Base-by-base conservation (phyloP, 2,329 filamentous ascomycete species). In the Colletotrichum sp. region DNA sequence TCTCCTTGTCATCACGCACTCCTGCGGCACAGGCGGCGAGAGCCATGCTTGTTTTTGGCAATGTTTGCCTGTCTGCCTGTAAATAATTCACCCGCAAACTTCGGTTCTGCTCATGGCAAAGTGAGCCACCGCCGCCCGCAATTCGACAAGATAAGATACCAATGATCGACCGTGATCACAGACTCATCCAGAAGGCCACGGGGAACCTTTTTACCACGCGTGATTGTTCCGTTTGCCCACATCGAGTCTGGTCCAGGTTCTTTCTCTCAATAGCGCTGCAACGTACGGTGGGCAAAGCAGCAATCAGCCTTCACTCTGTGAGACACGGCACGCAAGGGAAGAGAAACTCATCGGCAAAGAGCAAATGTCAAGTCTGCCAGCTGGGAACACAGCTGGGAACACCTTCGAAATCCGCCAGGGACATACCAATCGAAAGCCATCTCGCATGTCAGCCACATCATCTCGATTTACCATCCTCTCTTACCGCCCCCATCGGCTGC, bases 251-350 rank as follows among this genome's bases (percentile, higher is more conserved):
- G 34, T 16, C 24, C 15, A 28, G 52, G 8, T 39, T 71, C 5
- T 21, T 12, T 49, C 26, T 32, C 13, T 34, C n/a, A 32, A 49
- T 36, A 49, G 52, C 24, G 32, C 9, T 73, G 73, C 39, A 76
- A 73, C 69, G 63, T 64, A 44, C 63, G 26, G 63, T 64, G 39
- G 49, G 30, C 18, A 34, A 71, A 49, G 60, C 60, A 49, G 72
- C 21, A 71, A 36, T 26, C 49, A 24, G 34, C 70, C 32, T 21
- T 32, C 32, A 24, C 60, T 32, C 49, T 34, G 55, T 24, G 16
- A 62, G 12, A 68, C 63, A 75, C 69, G 44, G 44, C 72, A 65
- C 72, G 26, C 72, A 65, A 71, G 67, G 67, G 59, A 52, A 59
- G 21, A 49, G 34, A 8, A 32, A 68, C 24, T 15, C 7, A 16